A percentile compares a stretch with the other conserved stretches of the same genome.
Conservation (phyloP, 192 early-diverging fungal species). For the Jimgerdemannia lactiflua region DNA sequence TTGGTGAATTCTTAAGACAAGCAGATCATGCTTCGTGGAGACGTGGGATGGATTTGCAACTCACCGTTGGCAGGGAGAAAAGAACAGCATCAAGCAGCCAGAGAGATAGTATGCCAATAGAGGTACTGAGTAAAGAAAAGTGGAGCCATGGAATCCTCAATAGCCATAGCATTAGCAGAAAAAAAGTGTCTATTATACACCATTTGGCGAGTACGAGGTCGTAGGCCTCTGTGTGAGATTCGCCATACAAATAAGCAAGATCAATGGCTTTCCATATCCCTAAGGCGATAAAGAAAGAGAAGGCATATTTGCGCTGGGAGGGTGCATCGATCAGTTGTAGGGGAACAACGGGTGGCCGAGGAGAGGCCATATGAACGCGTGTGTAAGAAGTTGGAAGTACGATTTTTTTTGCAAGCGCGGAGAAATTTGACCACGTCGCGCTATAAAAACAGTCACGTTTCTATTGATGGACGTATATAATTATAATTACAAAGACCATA, state of each 20-base stretch:
- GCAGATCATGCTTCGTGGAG: background rate
- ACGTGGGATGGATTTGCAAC: background rate
- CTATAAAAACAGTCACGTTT: too few relatives aligned
- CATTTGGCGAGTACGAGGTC: conserved; percentile 36
- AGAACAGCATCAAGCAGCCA: conserved; percentile 8
- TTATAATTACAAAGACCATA: too few relatives aligned
- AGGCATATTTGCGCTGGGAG: background rate
- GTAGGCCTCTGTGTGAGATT: conserved; percentile 34
- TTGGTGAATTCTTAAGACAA: background rate
- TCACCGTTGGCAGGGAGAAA: conserved; percentile 21
- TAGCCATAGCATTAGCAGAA: conserved; percentile 32
- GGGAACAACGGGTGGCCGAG: background rate
- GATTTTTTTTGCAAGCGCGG: too few relatives aligned
- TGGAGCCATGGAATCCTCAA: conserved; percentile 49
- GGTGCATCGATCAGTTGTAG: background rate
- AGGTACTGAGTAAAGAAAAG: conserved; percentile 28
- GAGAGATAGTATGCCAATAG: conserved; percentile 9
- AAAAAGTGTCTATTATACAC: conserved; percentile 32
- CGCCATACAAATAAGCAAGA: conserved; percentile 9
- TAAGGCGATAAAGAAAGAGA: background rate
- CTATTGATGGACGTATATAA: too few relatives aligned
- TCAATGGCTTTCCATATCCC: background rate
- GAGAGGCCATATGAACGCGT: background rate
- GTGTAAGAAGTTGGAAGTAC: too few relatives aligned
- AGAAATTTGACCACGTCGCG: too few relatives aligned